phyloP scores from a whole-genome alignment of 1,284 basidiomycete species.

The Cutaneotrichosporon cavernicola region DNA sequence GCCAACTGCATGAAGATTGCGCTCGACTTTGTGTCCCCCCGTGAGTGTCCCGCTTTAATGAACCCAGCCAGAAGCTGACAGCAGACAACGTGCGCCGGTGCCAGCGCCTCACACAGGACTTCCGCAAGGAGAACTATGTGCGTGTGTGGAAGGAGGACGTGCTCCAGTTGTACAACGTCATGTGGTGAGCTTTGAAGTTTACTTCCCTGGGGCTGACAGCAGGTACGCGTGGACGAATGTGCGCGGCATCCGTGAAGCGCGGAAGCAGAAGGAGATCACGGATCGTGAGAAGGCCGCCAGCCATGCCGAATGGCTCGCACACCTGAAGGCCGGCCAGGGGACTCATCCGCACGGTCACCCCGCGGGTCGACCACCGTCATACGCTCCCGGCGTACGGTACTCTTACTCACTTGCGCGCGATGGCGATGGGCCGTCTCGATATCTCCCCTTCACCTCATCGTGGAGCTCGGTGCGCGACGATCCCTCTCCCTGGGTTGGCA shows the following conservation, averaged over 20 bases:
- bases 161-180: constrained; percentile 82
- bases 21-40: constrained; percentile 88
- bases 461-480: constrained; percentile 1
- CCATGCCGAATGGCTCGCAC: neutral
- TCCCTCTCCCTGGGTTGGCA: neutral
- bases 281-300: constrained; percentile 22
- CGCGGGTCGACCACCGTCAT: neutral
- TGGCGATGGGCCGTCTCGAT: neutral
- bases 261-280: constrained; percentile 26
- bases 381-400: neutral
- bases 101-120: constrained; percentile 79
- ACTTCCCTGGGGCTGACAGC: constrained; percentile 7
- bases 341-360: constrained; percentile 17
- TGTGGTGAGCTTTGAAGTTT: constrained; percentile 67
- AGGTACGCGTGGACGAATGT: constrained; percentile 49
- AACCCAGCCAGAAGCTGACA: constrained; percentile 7
- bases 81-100: constrained; percentile 79
- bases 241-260: constrained; percentile 35
- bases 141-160: constrained; percentile 93
- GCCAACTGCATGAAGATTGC: constrained; percentile 94
- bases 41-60: constrained; percentile 32
- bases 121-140: constrained; percentile 78
- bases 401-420: neutral
- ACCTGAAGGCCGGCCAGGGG: neutral
- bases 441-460: neutral